phyloP scores from a whole-genome alignment of 768 basidiomycete genomes.

The Leccinum disarticulatum region DNA sequence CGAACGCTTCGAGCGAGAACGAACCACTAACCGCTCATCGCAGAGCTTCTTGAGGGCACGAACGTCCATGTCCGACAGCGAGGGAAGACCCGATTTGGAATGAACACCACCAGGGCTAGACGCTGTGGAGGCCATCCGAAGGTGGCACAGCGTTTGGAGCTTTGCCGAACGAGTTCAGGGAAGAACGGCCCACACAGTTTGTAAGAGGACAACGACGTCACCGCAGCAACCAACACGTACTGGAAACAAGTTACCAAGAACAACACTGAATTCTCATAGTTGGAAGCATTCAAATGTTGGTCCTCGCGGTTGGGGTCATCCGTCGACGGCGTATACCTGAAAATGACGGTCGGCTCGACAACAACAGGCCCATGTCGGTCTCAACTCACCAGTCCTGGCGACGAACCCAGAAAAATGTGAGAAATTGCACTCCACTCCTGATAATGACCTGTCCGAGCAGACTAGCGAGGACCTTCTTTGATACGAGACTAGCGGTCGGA shows the following conservation, averaged over 20 bases:
- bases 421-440: constrained; percentile 78
- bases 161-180: constrained; percentile 77
- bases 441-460: constrained; percentile 91
- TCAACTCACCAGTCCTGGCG: constrained; percentile 70
- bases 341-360: constrained; percentile 1
- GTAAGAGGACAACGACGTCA: constrained; percentile 66
- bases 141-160: constrained; percentile 47
- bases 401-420: constrained; percentile 89
- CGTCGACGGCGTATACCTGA: constrained; percentile 74
- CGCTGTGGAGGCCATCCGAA: constrained; percentile 47
- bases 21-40: constrained; percentile 39
- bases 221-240: constrained; percentile 94
- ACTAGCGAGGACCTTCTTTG: constrained; percentile 90
- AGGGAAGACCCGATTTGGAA: constrained; percentile 38
- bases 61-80: constrained; percentile 83
- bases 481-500: constrained; percentile 94
- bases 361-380: neutral
- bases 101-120: constrained; percentile 33
- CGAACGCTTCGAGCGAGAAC: constrained; percentile 78
- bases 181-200: constrained; percentile 76
- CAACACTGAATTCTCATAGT: constrained; percentile 89
- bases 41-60: constrained; percentile 84
- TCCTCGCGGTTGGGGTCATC: constrained; percentile 48
- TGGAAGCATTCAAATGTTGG: constrained; percentile 77
- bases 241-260: constrained; percentile 98